Conservation (phyloP, 75 land plant species). For the Larix kaempferi region DNA sequence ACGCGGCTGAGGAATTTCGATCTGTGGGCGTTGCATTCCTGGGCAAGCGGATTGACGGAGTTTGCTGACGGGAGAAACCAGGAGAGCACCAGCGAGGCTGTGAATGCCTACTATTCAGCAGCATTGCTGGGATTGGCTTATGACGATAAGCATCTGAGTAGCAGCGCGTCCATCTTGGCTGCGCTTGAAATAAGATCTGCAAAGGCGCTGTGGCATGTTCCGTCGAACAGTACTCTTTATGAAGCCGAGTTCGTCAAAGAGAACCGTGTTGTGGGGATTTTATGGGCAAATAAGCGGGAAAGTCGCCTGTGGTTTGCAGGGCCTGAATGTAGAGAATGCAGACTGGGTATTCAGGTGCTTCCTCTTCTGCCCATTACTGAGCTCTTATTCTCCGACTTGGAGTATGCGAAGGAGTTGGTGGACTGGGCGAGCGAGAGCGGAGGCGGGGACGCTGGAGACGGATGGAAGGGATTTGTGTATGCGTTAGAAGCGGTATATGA, state of each 20-base stretch:
- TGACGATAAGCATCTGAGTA: conserved; percentile 12
- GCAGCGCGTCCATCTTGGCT: conserved; percentile 18
- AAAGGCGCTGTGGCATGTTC: conserved; percentile 20
- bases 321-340: conserved; percentile 66
- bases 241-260: conserved; percentile 53
- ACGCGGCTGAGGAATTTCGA: conserved; percentile 23
- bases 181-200: conserved; percentile 28
- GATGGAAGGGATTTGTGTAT: conserved; percentile 58
- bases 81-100: conserved; percentile 41
- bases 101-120: conserved; percentile 40
- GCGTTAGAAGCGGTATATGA: conserved; percentile 62
- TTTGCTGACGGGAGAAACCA: conserved; percentile 37
- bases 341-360: conserved; percentile 85
- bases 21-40: conserved; percentile 32
- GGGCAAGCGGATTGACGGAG: conserved; percentile 33
- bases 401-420: conserved; percentile 65
- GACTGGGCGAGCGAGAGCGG: conserved; percentile 66
- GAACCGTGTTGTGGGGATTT: conserved; percentile 75
- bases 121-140: conserved; percentile 26
- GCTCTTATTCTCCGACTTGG: conserved; percentile 54
- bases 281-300: conserved; percentile 94
- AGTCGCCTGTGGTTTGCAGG: conserved; percentile 92
- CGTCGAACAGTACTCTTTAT: conserved; percentile 30
- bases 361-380: conserved; percentile 82
- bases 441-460: conserved; percentile 64